Conservation (phyloP, 1,139 yeast genomes). For the Diutina pseudorugosa region DNA sequence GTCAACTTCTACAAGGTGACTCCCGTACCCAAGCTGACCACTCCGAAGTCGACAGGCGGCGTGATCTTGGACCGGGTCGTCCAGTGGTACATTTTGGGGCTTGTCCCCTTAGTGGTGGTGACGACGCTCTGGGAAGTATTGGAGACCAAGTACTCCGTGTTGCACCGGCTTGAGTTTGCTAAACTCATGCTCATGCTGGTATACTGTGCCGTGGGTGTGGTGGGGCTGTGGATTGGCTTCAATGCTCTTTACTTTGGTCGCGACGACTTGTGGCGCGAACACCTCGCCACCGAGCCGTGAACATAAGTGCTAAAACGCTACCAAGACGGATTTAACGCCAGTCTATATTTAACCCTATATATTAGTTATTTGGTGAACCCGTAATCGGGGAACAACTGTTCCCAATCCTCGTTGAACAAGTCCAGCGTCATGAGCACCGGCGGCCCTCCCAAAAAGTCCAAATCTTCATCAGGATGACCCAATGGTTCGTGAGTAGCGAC, state of each 20-base stretch:
- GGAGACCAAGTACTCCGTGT: constrained; percentile 34
- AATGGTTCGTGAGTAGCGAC: background rate
- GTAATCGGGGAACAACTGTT: constrained; percentile 19
- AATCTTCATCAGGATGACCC: constrained; percentile 2
- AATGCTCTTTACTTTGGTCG: constrained; percentile 80
- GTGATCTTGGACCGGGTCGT: constrained; percentile 64
- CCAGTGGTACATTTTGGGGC: constrained; percentile 53
- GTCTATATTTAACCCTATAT: background rate
- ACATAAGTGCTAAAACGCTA: too few relatives aligned
- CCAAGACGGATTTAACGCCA: too few relatives aligned
- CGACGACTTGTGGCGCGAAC: constrained; percentile 43
- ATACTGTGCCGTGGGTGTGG: constrained; percentile 76
- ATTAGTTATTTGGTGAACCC: background rate
- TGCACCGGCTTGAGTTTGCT: constrained; percentile 54
- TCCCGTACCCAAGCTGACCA: constrained; percentile 39
- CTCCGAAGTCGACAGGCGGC: constrained; percentile 15
- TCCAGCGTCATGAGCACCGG: constrained; percentile 43
- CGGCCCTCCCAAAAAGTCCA: constrained; percentile 39
- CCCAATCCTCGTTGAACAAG: constrained; percentile 40
- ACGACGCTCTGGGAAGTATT: constrained; percentile 47
- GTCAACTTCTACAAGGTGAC: constrained; percentile 60
- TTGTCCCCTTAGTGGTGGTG: constrained; percentile 49
- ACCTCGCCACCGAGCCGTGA: background rate
- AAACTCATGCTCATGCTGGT: constrained; percentile 75
- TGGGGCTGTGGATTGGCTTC: constrained; percentile 82